These are phyloP conservation scores for Diplodia intermedia DNA, from an alignment of 2,329 filamentous ascomycete genomes.

Conservation along the genomic window DNA sequence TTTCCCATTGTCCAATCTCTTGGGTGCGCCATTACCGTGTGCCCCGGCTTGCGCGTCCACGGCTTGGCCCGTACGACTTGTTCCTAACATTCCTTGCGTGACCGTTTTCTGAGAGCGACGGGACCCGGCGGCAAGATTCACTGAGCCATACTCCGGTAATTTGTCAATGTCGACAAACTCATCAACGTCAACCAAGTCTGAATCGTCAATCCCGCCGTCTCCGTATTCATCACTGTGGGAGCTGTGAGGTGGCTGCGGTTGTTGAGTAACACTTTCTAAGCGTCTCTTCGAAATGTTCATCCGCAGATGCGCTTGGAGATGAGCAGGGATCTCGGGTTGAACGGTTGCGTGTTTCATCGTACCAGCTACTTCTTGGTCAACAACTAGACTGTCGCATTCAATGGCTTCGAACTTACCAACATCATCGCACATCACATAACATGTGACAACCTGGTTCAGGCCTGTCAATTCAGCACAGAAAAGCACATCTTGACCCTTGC, in stretches of 20 bases:
- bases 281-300: constrained; percentile 42
- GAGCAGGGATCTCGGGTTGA: constrained; percentile 56
- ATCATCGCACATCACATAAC: constrained; percentile 82
- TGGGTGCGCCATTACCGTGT: constrained; percentile 48
- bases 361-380: constrained; percentile 52
- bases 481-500: constrained; percentile 65
- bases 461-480: constrained; percentile 65
- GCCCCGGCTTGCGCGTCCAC: constrained; percentile 24
- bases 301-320: constrained; percentile 47
- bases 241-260: neutral
- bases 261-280: constrained; percentile 34
- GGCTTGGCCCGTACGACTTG: constrained; percentile 30
- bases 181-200: constrained; percentile 49
- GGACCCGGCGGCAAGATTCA: neutral
- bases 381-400: constrained; percentile 4
- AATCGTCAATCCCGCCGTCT: constrained; percentile 60
- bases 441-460: constrained; percentile 66
- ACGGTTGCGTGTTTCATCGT: constrained; percentile 62
- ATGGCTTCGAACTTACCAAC: constrained; percentile 61
- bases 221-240: constrained; percentile 57
- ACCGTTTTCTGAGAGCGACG: constrained; percentile 12
- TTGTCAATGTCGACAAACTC: constrained; percentile 56
- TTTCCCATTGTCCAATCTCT: constrained; percentile 70
- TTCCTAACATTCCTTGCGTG: neutral
- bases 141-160: constrained; percentile 38